Percentiles rank a stretch among this genome's conserved stretches.
Conservation (phyloP, 2,329 filamentous ascomycete genomes). For the Sclerotinia subarctica region DNA sequence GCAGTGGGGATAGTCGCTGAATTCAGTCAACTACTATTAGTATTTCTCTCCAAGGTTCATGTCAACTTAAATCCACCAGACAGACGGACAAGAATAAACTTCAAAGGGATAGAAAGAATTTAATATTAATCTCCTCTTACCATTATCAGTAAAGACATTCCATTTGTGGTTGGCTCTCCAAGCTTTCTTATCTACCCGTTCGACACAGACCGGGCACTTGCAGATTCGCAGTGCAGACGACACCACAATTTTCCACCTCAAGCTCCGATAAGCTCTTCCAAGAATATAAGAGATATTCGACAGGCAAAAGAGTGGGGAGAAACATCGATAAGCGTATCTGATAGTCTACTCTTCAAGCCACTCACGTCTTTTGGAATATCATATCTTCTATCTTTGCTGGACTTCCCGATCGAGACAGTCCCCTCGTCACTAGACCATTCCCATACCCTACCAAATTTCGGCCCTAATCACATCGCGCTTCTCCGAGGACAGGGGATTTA, state of each 20-base stretch:
- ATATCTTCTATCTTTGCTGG: slow-evolving; percentile 10
- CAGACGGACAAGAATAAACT: not conserved
- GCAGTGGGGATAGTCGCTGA: slow-evolving; percentile 32
- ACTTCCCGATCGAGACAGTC: slow-evolving; percentile 16
- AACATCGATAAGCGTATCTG: slow-evolving; percentile 15
- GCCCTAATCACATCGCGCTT: slow-evolving; percentile 27
- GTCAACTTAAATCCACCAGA: not conserved
- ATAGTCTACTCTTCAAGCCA: slow-evolving; percentile 1
- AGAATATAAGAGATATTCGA: slow-evolving; percentile 7
- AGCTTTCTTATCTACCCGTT: slow-evolving; percentile 22
- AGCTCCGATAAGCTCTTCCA: slow-evolving; percentile 19
- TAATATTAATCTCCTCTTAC: slow-evolving; percentile 2
- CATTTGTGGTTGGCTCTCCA: slow-evolving; percentile 14
- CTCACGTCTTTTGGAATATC: slow-evolving; percentile 12
- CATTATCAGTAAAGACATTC: slow-evolving; percentile 8
- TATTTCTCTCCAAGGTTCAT: slow-evolving; percentile 3
- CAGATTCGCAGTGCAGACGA: slow-evolving; percentile 20
- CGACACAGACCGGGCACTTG: slow-evolving; percentile 16
- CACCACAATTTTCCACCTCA: slow-evolving; percentile 19
- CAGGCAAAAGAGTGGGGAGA: slow-evolving; percentile 18
- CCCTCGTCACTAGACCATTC: not conserved
- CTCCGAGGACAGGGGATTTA: slow-evolving; percentile 31
- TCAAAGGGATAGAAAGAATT: not conserved
- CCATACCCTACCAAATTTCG: slow-evolving; percentile 13
- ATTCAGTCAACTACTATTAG: slow-evolving; percentile 6